A percentile compares a stretch with the other conserved stretches of the same genome.
phyloP scores from a whole-genome alignment of 768 basidiomycete genomes.

The Symmetrospora coprosmae region DNA sequence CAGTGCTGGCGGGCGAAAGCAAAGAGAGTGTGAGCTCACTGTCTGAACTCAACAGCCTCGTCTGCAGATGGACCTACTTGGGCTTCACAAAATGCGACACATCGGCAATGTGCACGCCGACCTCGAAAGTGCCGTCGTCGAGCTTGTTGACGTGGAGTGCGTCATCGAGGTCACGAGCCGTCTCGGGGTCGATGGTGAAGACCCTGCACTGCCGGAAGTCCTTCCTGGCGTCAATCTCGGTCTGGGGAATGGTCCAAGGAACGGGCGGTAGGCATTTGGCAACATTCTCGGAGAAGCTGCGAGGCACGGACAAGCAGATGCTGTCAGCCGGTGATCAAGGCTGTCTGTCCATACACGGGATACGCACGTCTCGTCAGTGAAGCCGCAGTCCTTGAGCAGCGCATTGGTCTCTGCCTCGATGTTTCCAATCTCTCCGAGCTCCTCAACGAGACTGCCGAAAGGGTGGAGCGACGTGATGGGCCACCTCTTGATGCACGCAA shows the following conservation, averaged over 20 bases:
- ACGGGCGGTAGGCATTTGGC: constrained; percentile 88
- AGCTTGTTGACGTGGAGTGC: constrained; percentile 76
- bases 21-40: neutral
- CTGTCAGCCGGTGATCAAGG: neutral
- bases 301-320: constrained; percentile 33
- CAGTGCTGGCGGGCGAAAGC: constrained; percentile 44
- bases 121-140: constrained; percentile 80
- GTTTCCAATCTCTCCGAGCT: constrained; percentile 95
- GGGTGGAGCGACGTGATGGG: constrained; percentile 94
- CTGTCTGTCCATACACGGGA: neutral
- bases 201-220: constrained; percentile 71
- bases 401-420: constrained; percentile 96
- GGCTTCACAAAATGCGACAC: constrained; percentile 90
- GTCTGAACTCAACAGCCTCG: too few species aligned
- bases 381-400: constrained; percentile 94
- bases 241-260: constrained; percentile 56
- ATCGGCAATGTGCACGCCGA: constrained; percentile 92
- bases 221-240: constrained; percentile 57
- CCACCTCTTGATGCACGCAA: constrained; percentile 83
- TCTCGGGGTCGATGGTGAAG: constrained; percentile 83
- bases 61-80: constrained; percentile 40
- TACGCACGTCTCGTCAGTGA: constrained; percentile 50
- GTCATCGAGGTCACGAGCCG: constrained; percentile 86
- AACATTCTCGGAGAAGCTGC: constrained; percentile 90
- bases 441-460: constrained; percentile 94